Evolutionary conservation across 495 filamentous ascomycete species (phyloP).

Genomic region (Tuber magnatum): DNA sequence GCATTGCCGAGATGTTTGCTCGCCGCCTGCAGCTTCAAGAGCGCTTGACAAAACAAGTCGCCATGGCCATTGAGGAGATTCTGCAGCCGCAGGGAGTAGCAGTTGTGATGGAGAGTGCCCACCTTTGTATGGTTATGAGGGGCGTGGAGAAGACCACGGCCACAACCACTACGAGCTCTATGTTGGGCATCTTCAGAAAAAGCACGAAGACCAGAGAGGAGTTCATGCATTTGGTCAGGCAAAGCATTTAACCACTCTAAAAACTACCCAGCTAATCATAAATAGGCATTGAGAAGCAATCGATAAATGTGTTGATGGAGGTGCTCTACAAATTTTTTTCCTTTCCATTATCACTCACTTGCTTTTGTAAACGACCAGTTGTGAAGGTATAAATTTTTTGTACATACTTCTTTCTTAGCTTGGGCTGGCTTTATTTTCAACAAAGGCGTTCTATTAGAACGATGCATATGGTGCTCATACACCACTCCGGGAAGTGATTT

Average conservation of each 20-base stretch:
- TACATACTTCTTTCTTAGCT: not conserved
- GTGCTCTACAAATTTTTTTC: not conserved
- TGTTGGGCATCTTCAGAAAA: conserved; percentile 85
- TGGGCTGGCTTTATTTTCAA: conserved; percentile 7
- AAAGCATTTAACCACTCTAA: not conserved
- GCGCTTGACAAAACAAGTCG: conserved; percentile 89
- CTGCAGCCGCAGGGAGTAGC: conserved; percentile 90
- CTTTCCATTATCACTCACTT: not conserved
- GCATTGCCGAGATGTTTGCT: conserved; percentile 95
- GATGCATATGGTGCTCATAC: conserved; percentile 15
- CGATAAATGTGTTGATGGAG: not conserved
- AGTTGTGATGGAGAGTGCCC: conserved; percentile 93
- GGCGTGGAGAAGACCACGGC: conserved; percentile 84
- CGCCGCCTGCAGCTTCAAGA: conserved; percentile 91
- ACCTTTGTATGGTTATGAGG: conserved; percentile 92
- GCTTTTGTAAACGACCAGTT: not conserved
- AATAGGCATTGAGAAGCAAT: conserved; percentile 16
- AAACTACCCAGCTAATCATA: not conserved
- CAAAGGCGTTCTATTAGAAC: conserved; percentile 18
- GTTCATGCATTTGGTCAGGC: conserved; percentile 50
- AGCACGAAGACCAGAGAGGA: conserved; percentile 91
- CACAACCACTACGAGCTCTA: conserved; percentile 88
- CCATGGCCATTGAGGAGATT: conserved; percentile 84
- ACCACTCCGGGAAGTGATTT: not conserved
- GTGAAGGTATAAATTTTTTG: not conserved